Evolutionary conservation across 2,329 filamentous ascomycete species (phyloP).

Genomic region (Scedosporium boydii): DNA sequence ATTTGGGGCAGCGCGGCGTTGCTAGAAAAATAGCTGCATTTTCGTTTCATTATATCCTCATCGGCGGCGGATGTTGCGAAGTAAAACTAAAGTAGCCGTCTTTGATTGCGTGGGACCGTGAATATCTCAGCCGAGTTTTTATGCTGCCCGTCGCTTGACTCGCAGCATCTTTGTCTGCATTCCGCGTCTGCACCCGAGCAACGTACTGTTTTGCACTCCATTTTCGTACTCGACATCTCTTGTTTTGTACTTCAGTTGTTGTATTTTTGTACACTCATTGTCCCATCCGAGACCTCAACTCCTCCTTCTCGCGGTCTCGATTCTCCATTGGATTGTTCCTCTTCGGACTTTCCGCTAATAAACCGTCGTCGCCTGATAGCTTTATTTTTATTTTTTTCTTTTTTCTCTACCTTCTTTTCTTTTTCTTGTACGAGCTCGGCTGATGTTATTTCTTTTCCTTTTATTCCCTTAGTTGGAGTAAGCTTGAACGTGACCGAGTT

Average conservation of each 20-base stretch:
- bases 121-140: not conserved
- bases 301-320: not conserved
- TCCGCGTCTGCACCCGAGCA: not conserved
- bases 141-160: not conserved
- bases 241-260: too few species aligned
- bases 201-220: not conserved
- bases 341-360: not conserved
- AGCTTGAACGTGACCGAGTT: not conserved
- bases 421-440: too few species aligned
- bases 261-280: not conserved
- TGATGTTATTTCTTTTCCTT: not conserved
- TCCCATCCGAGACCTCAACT: not conserved
- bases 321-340: not conserved
- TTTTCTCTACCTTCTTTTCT: not conserved
- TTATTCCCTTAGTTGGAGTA: too few species aligned
- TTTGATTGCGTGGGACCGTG: too few species aligned
- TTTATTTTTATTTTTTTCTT: not conserved
- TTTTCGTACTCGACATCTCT: too few species aligned
- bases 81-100: too few species aligned
- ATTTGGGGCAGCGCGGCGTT: too few species aligned
- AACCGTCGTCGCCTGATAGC: not conserved
- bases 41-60: too few species aligned
- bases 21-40: too few species aligned
- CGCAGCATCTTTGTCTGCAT: not conserved
- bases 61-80: too few species aligned